Conservation (phyloP, 2,329 filamentous ascomycete genomes). For the Scorias spongiosa region DNA sequence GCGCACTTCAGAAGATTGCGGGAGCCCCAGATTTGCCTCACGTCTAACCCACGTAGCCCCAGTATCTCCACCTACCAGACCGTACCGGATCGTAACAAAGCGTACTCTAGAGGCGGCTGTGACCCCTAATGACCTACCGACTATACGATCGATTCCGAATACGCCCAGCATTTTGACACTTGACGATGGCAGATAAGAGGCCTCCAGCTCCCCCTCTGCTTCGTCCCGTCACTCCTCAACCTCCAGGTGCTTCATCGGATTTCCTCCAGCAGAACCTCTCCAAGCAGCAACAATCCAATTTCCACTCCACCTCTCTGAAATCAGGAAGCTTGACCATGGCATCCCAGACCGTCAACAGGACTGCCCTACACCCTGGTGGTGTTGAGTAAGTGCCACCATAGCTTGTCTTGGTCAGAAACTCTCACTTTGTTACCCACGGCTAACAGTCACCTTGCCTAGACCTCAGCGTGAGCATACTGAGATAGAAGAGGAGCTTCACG, state of each 20-base stretch:
- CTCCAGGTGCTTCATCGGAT: conserved; percentile 33
- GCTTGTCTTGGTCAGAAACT: conserved; percentile 1
- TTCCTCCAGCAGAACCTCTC: conserved; percentile 42
- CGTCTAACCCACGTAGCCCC: too few relatives aligned
- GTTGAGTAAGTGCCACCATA: conserved; percentile 53
- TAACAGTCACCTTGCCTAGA: conserved; percentile 31
- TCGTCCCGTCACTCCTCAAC: conserved; percentile 12
- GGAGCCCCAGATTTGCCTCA: too few relatives aligned
- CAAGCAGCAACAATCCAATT: conserved; percentile 43
- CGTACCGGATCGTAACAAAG: too few relatives aligned
- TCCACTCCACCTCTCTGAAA: conserved; percentile 42
- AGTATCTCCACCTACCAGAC: too few relatives aligned
- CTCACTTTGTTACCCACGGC: conserved; percentile 4
- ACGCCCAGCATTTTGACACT: not conserved
- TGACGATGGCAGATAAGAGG: not conserved
- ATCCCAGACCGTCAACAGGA: conserved; percentile 65
- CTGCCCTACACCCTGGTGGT: conserved; percentile 76
- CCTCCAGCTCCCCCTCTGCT: conserved; percentile 6
- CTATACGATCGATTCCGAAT: too few relatives aligned
- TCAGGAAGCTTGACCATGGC: conserved; percentile 27
- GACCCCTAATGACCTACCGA: too few relatives aligned
- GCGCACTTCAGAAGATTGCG: too few relatives aligned
- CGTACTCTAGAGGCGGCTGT: too few relatives aligned
- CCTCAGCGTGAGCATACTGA: conserved; percentile 83
- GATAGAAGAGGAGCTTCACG: conserved; percentile 92